Conservation (phyloP, 257 asterid species). For the Solanum chilense region DNA sequence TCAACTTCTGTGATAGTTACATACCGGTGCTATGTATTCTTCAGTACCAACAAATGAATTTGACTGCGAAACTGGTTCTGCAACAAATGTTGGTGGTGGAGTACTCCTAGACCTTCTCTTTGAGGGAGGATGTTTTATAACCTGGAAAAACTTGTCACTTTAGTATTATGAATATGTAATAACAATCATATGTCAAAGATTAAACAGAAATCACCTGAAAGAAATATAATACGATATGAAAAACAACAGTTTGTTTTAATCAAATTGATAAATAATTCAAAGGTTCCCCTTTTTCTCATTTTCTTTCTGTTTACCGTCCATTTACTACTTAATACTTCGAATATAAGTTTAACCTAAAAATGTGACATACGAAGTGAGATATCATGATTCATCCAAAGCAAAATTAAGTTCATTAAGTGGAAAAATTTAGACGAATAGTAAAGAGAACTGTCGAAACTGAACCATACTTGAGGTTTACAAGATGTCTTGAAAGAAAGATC, state of each 20-base stretch:
- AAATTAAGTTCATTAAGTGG: not conserved
- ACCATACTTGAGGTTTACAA: slow-evolving; percentile 79
- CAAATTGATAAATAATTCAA: not conserved
- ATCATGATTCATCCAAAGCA: not conserved
- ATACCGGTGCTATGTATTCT: slow-evolving; percentile 97
- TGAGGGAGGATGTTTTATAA: slow-evolving; percentile 54
- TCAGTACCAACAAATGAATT: slow-evolving; percentile 98
- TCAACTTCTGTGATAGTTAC: not conserved
- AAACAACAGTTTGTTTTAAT: not conserved
- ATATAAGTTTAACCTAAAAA: not conserved
- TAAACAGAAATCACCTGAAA: not conserved
- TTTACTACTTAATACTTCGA: not conserved
- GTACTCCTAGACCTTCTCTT: slow-evolving; percentile 59
- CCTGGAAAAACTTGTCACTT: slow-evolving; percentile 28
- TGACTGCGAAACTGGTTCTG: slow-evolving; percentile 84
- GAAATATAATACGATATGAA: not conserved
- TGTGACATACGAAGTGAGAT: not conserved
- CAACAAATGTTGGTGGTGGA: slow-evolving; percentile 74
- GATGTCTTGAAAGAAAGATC: slow-evolving; percentile 81
- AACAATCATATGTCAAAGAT: not conserved
- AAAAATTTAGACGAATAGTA: not conserved
- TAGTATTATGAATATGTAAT: not conserved
- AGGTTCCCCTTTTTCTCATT: not conserved
- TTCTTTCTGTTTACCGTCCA: not conserved
- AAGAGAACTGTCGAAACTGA: not conserved